Evolutionary conservation across 2,329 filamentous ascomycete genomes (phyloP), one percentile per base, ranked within the genome.

Genomic region (Aspergillus fischeri): DNA sequence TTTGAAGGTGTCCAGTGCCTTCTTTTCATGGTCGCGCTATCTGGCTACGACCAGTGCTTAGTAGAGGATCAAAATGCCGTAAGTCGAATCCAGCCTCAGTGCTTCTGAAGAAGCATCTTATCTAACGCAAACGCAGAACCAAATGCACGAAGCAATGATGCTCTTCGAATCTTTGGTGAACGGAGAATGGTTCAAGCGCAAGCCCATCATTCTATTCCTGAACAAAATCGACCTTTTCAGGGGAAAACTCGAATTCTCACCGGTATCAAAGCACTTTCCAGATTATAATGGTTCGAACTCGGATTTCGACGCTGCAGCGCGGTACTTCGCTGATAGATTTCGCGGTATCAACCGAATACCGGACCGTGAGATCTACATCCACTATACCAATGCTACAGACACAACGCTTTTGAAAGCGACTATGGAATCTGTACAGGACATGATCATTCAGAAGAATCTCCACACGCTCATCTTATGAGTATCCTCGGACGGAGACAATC

Each of bases 61-160:
- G 91, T 97, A 3, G 93, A 97, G 77, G 93, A 97, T 73, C 92
- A 96, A 75, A 94, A 96, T 73, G 92, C 92, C 62, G 92, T 96
- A 81, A 79, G 91, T 80, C 32, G n/a, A 14, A 47, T 27, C 42
- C 14, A 41, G 24, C 3, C 8, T 10, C 11, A 20, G 45, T 25
- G 49, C 29, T 45, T 24, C 0, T 10, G 14, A 47, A 14, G n/a
- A 32, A 21, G 10, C 32, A 47, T 24, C 54, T 51, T 42, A 51
- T 25, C 67, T 66, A 53, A 69, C 59, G 6, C 4, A 41, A 24
- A 38, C 27, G 41, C 63, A 92, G 89, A 93, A 93, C 72, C 90
- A 92, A 89, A 93, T 92, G 89, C 90, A 92, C 74, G 90, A 93
- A 75, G 89, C 90, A 2, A 80, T 93, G 67, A 92, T 92, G 88